phyloP scores from a whole-genome alignment of 495 filamentous ascomycete genomes.

The Neurospora sp. region DNA sequence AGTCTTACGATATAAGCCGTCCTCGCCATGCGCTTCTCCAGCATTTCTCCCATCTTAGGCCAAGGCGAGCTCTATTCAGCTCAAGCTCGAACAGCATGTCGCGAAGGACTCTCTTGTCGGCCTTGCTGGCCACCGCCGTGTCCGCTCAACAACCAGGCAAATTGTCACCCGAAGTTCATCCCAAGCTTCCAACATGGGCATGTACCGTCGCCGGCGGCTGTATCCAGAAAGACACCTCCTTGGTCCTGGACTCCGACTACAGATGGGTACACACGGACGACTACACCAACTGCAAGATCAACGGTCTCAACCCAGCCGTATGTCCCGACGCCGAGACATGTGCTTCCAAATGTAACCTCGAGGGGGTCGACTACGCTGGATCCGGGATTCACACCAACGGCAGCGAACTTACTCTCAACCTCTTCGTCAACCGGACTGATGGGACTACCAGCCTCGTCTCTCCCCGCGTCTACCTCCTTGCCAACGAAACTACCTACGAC shows the following conservation, averaged over 20 bases:
- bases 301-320: constrained; percentile 41
- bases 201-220: constrained; percentile 43
- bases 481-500: constrained; percentile 44
- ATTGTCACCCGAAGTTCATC: constrained; percentile 28
- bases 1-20: neutral
- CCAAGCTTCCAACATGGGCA: constrained; percentile 41
- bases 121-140: constrained; percentile 2
- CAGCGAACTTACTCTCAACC: constrained; percentile 13
- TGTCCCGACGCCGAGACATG: constrained; percentile 46
- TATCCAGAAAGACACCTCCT: constrained; percentile 34
- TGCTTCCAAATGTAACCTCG: constrained; percentile 48
- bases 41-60: neutral
- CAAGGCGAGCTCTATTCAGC: neutral
- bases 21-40: neutral
- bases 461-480: constrained; percentile 54
- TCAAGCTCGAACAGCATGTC: neutral
- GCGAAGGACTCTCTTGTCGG: neutral
- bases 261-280: constrained; percentile 46
- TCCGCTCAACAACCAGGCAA: constrained; percentile 11
- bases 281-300: constrained; percentile 49
- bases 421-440: constrained; percentile 9
- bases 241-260: constrained; percentile 57
- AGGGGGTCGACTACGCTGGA: constrained; percentile 49
- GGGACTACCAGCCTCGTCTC: constrained; percentile 6
- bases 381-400: constrained; percentile 49